phyloP scores from a whole-genome alignment of 2,329 filamentous ascomycete genomes.

The Clonostachys solani region DNA sequence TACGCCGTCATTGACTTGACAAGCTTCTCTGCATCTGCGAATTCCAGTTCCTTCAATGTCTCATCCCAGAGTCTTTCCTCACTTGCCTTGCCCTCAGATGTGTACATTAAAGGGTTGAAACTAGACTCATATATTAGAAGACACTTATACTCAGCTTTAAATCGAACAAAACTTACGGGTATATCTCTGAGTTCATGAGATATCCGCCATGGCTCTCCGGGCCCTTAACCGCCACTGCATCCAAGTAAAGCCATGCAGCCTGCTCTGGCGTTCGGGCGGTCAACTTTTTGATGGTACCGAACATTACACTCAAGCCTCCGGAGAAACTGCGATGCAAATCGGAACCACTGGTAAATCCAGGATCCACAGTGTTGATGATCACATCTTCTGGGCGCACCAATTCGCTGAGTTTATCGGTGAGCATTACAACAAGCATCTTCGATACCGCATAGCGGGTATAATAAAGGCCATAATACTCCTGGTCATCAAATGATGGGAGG shows the following conservation, averaged over 20 bases:
- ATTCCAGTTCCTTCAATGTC: conserved; percentile 25
- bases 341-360: conserved; percentile 27
- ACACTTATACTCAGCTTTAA: too few species aligned
- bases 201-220: conserved; percentile 46
- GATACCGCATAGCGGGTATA: conserved; percentile 15
- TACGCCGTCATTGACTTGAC: too few species aligned
- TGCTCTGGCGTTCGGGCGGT: conserved; percentile 23
- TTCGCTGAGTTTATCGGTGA: conserved; percentile 22
- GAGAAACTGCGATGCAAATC: conserved; percentile 6
- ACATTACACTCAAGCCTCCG: conserved; percentile 1
- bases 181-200: conserved; percentile 40
- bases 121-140: neutral
- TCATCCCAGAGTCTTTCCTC: conserved; percentile 31
- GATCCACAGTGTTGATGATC: conserved; percentile 40
- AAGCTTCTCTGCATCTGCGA: conserved; percentile 9
- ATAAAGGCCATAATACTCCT: conserved; percentile 9
- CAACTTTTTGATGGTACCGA: conserved; percentile 1
- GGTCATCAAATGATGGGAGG: conserved; percentile 21
- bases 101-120: neutral
- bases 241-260: conserved; percentile 40
- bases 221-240: conserved; percentile 38
- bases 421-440: conserved; percentile 22
- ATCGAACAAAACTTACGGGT: conserved; percentile 31
- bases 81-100: conserved; percentile 7
- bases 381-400: conserved; percentile 32